A percentile compares a stretch with the other conserved stretches of the same genome.
Evolutionary conservation across 2,329 filamentous ascomycete species (phyloP).

Genomic region (Fusarium brevicatenulatum): DNA sequence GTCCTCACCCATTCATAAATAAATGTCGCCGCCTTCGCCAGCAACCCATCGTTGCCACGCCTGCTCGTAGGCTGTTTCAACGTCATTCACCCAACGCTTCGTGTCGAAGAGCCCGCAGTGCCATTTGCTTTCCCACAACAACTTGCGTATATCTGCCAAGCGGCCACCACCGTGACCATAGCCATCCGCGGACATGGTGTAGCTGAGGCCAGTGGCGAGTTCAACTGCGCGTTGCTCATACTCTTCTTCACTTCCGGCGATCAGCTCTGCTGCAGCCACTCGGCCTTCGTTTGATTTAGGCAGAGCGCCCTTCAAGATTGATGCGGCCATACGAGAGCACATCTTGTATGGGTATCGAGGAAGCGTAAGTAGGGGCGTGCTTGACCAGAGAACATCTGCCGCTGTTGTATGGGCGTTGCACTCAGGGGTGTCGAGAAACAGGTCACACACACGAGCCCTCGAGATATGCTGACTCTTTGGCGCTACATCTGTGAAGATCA

Average conservation of each 20-base stretch:
- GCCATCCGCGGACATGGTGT: slow-evolving; percentile 57
- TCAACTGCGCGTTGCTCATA: slow-evolving; percentile 83
- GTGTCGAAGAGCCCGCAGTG: slow-evolving; percentile 91
- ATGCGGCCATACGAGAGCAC: slow-evolving; percentile 98
- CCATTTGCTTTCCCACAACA: slow-evolving; percentile 88
- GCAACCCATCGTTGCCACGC: slow-evolving; percentile 90
- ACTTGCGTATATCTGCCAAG: slow-evolving; percentile 79
- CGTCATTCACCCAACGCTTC: slow-evolving; percentile 85
- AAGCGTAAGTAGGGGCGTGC: slow-evolving; percentile 89
- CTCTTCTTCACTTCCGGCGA: slow-evolving; percentile 79
- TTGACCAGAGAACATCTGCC: slow-evolving; percentile 95
- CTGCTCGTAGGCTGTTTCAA: slow-evolving; percentile 88
- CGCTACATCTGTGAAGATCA: slow-evolving; percentile 96
- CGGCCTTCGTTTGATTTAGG: slow-evolving; percentile 76
- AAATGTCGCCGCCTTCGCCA: slow-evolving; percentile 92
- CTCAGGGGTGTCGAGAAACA: slow-evolving; percentile 96
- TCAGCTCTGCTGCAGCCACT: slow-evolving; percentile 76
- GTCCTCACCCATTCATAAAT: slow-evolving; percentile 61
- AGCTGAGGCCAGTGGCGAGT: slow-evolving; percentile 72
- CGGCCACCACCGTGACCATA: slow-evolving; percentile 71
- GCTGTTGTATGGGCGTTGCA: slow-evolving; percentile 99
- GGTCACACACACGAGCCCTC: slow-evolving; percentile 88
- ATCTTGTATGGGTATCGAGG: slow-evolving; percentile 97
- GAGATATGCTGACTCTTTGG: slow-evolving; percentile 95
- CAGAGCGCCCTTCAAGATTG: slow-evolving; percentile 88